Evolutionary conservation across 2,329 filamentous ascomycete genomes (phyloP).

Genomic region (Colletotrichum sp.): DNA sequence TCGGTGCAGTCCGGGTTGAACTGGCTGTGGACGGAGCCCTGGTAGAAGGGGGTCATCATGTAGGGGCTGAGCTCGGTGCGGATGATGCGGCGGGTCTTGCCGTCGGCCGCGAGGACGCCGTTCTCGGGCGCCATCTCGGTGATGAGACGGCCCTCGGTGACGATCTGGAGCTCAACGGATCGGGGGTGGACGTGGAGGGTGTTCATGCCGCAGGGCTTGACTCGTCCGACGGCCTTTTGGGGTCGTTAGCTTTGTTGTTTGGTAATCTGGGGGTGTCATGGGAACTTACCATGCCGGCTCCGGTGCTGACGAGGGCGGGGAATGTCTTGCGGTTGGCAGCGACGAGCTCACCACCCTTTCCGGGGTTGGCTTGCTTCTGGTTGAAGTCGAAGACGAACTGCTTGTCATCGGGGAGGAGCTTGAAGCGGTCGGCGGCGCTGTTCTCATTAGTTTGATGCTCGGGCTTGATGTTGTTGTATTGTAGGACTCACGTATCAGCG

Average conservation of each 20-base stretch:
- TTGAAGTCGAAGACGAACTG: slow-evolving; percentile 58
- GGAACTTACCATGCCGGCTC: slow-evolving; percentile 43
- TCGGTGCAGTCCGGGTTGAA: slow-evolving; percentile 60
- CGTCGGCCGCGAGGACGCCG: slow-evolving; percentile 45
- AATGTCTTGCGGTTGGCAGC: slow-evolving; percentile 61
- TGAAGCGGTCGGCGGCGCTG: slow-evolving; percentile 47
- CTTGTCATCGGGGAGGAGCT: slow-evolving; percentile 45
- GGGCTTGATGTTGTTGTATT: not conserved
- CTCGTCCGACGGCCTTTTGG: slow-evolving; percentile 47
- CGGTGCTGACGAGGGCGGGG: slow-evolving; percentile 59
- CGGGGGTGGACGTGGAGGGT: slow-evolving; percentile 62
- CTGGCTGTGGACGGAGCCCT: slow-evolving; percentile 60
- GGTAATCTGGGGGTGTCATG: too few species aligned
- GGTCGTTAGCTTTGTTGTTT: not conserved
- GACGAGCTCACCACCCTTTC: slow-evolving; percentile 52
- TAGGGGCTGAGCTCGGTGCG: slow-evolving; percentile 41
- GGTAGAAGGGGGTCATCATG: slow-evolving; percentile 60
- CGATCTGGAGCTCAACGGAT: slow-evolving; percentile 57
- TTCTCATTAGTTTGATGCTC: slow-evolving; percentile 17
- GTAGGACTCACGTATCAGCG: slow-evolving; percentile 38
- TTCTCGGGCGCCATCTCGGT: slow-evolving; percentile 61
- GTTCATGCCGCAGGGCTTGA: slow-evolving; percentile 61
- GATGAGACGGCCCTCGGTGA: slow-evolving; percentile 52
- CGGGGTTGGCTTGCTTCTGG: slow-evolving; percentile 32
- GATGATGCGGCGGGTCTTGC: slow-evolving; percentile 34